Evolutionary conservation across 75 land plant species (phyloP).

Genomic region (Azolla pinnata): DNA sequence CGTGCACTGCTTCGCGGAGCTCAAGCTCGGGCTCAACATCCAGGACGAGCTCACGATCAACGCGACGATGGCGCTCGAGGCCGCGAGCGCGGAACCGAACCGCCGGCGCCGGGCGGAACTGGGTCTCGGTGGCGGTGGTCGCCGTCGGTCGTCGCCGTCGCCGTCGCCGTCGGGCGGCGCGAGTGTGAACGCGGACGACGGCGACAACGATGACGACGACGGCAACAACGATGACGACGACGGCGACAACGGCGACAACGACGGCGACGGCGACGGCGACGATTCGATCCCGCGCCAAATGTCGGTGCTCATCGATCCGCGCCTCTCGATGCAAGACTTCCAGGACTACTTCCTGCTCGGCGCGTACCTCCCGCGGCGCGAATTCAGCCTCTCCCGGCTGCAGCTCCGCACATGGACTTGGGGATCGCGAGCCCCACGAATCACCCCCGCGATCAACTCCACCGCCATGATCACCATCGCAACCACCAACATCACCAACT

Average conservation of each 20-base stretch:
- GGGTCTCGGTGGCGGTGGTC: too few relatives aligned
- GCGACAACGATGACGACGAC: not conserved
- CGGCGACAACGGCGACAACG: not conserved
- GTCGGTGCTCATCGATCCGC: too few relatives aligned
- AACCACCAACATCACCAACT: not conserved
- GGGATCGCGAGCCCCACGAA: too few relatives aligned
- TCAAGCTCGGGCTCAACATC: slow-evolving; percentile 30
- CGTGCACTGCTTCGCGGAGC: slow-evolving; percentile 42
- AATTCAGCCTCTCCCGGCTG: not conserved
- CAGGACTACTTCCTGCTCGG: not conserved
- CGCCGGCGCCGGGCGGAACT: too few relatives aligned
- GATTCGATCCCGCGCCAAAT: not conserved
- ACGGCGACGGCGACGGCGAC: not conserved
- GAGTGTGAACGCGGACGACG: too few relatives aligned
- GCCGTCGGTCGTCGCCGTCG: slow-evolving; percentile 15
- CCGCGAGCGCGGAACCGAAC: slow-evolving; percentile 12
- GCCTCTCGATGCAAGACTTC: slow-evolving; percentile 4
- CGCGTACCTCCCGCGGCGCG: slow-evolving; percentile 2
- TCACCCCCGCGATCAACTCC: too few relatives aligned
- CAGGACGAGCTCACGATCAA: slow-evolving; percentile 39
- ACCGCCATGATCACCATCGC: not conserved
- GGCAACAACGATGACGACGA: not conserved
- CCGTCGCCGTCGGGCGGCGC: not conserved
- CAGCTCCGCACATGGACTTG: not conserved
- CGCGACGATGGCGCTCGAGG: too few relatives aligned